Evolutionary conservation across 345 rosid species (phyloP).

Genomic region (Camelina neglecta): DNA sequence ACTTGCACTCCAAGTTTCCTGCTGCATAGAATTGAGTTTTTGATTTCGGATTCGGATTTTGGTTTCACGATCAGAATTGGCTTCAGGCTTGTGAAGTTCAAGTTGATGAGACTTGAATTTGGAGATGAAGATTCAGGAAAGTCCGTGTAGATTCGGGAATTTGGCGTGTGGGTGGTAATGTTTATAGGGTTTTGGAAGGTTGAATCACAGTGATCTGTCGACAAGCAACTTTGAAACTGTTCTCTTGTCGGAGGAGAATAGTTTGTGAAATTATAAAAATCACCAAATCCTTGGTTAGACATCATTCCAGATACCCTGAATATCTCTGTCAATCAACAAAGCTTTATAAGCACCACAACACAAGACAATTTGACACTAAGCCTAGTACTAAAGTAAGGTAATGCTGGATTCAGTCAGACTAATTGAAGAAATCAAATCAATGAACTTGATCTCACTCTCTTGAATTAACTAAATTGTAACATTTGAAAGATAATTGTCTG

Average conservation of each 20-base stretch:
- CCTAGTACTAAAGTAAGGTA: not conserved
- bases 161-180: not conserved
- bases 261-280: conserved; percentile 52
- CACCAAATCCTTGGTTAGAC: conserved; percentile 92
- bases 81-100: conserved; percentile 46
- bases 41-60: conserved; percentile 49
- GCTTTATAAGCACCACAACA: conserved; percentile 17
- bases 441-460: conserved; percentile 19
- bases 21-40: conserved; percentile 51
- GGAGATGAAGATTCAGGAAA: conserved; percentile 19
- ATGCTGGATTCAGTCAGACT: conserved; percentile 1
- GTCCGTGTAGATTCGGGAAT: conserved; percentile 17
- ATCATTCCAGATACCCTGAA: conserved; percentile 91
- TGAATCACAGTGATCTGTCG: too few species aligned
- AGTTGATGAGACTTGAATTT: conserved; percentile 25
- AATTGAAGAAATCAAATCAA: conserved; percentile 12
- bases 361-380: conserved; percentile 6
- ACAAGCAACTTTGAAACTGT: too few species aligned
- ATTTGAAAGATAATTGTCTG: not conserved
- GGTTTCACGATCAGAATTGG: conserved; percentile 55
- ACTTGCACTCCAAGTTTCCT: conserved; percentile 49
- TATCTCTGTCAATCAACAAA: conserved; percentile 64
- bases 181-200: not conserved
- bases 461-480: not conserved
- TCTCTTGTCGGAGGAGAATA: too few species aligned